A percentile compares a stretch with the other conserved stretches of the same genome.
These are phyloP conservation scores for Umbelopsis sp. DNA, from an alignment of 371 early-diverging fungal genomes.

Conservation along the genomic window DNA sequence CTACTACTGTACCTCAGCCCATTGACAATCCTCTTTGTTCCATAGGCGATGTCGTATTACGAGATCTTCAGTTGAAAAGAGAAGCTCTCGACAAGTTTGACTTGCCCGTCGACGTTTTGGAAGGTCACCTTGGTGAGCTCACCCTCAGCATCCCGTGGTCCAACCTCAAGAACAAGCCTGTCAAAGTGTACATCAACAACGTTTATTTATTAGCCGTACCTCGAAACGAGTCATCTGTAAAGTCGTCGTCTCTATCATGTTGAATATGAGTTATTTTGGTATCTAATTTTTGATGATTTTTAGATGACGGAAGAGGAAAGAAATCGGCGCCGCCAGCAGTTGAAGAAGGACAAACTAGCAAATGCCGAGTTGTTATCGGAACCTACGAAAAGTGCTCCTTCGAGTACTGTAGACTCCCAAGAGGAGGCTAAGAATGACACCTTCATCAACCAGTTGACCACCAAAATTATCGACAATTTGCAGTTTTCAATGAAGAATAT, in stretches of 20 bases:
- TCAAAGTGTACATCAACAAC: slow-evolving; percentile 75
- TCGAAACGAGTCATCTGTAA: slow-evolving; percentile 57
- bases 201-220: slow-evolving; percentile 80
- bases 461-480: slow-evolving; percentile 86
- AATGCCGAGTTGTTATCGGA: slow-evolving; percentile 73
- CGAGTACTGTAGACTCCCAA: slow-evolving; percentile 53
- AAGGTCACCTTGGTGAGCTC: slow-evolving; percentile 84
- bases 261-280: not conserved
- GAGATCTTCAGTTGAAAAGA: slow-evolving; percentile 70
- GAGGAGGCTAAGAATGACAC: slow-evolving; percentile 58
- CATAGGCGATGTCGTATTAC: slow-evolving; percentile 83
- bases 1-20: not conserved
- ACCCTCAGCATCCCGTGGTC: slow-evolving; percentile 86
- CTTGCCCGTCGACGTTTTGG: slow-evolving; percentile 82
- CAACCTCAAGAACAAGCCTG: slow-evolving; percentile 85
- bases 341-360: slow-evolving; percentile 82
- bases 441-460: slow-evolving; percentile 69
- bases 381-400: slow-evolving; percentile 50
- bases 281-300: not conserved
- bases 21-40: not conserved
- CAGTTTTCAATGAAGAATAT: slow-evolving; percentile 88
- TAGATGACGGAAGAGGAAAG: slow-evolving; percentile 62
- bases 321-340: slow-evolving; percentile 61
- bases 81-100: slow-evolving; percentile 86
- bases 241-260: not conserved